Base-by-base conservation (phyloP, 148 eudicot species). In the Vaccinium myrtillus region DNA sequence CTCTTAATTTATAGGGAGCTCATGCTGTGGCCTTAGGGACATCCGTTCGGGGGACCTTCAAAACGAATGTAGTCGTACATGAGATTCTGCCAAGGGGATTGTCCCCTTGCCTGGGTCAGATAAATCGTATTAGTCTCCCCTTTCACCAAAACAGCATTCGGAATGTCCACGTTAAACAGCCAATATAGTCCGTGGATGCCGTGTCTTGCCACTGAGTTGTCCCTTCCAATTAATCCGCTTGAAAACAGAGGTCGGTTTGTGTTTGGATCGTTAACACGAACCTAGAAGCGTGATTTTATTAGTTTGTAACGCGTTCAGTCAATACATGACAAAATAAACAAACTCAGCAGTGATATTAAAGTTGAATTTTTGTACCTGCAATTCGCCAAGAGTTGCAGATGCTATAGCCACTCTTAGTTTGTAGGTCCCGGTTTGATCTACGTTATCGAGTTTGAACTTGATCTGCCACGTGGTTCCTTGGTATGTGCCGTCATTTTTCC, bases 401-500 rank as follows among this genome's bases (percentile, higher is more conserved):
- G 99, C 97, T 6, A 94, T 80, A 54, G 99, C 98, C 86, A 96
- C 76, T 54, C 99, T 87, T 82, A 96, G 80, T 78, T 89, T 91
- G 90, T 96, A 96, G 63, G 70, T 80, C 39, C 92, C 94, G 43
- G 78, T 87, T 55, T 79, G 87, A 27, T 89, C 67, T n/a, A 93
- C 90, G 9, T 71, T 67, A 6, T 92, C 92, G 2, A 92, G 93
- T 78, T 91, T 91, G 94, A 93, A 96, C 87, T 89, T 94, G 81
- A 96, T 91, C 87, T 93, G 92, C 99, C 99, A 94, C 19, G 97
- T 96, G 13, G 98, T 96, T 82, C 95, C 95, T 88, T 89, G 82
- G 58, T 85, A 91, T 70, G 86, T 83, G 10, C 83, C 90, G 43
- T 94, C 93, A 59, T 86, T 92, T 75, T 53, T 89, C 78, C 83